These are phyloP conservation scores for Pseudogymnoascus sp. DNA, from an alignment of 2,329 filamentous ascomycete genomes.

Conservation along the genomic window DNA sequence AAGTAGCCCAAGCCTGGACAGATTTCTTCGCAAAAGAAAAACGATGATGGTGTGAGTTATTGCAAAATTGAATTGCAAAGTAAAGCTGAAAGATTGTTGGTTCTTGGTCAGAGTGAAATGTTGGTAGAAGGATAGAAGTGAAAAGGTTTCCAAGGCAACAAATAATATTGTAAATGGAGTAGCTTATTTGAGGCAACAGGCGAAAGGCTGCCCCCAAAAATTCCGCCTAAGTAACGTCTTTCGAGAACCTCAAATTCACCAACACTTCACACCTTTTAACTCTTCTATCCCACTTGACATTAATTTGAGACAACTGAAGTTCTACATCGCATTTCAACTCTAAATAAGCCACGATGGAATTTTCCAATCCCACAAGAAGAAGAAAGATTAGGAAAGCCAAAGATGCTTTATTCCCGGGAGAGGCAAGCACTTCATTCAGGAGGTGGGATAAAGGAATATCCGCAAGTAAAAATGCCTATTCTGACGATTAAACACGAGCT, in stretches of 20 bases:
- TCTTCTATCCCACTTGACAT: background rate
- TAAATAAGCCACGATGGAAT: background rate
- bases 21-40: background rate
- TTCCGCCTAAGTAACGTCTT: background rate
- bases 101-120: background rate
- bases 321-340: background rate
- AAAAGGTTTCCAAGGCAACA: background rate
- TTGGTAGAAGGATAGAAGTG: background rate
- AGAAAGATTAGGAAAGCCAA: background rate
- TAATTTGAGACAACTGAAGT: background rate
- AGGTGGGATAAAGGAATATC: background rate
- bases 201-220: background rate
- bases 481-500: background rate
- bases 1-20: background rate
- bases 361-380: background rate
- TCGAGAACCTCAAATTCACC: background rate
- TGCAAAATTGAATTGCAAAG: background rate
- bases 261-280: background rate
- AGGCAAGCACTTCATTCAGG: background rate
- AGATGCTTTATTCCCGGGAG: background rate
- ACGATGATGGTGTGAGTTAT: background rate
- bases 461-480: background rate
- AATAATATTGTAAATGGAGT: background rate
- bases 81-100: background rate
- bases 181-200: background rate